These are phyloP conservation scores for Bacidia gigantensis DNA, from an alignment of 495 filamentous ascomycete species.

Conservation along the genomic window DNA sequence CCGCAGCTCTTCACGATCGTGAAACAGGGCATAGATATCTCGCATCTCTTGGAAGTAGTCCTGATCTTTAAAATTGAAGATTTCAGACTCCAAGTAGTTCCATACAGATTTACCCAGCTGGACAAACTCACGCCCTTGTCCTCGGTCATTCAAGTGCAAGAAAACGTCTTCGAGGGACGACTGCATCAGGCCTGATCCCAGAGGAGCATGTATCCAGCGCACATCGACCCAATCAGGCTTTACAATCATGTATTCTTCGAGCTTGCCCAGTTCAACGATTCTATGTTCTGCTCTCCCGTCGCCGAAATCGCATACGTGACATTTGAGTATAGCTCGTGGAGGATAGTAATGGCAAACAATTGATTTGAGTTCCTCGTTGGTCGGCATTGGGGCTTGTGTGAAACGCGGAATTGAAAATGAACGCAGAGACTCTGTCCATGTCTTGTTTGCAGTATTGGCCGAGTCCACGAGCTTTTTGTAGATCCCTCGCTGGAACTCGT, in stretches of 20 bases:
- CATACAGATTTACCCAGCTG: slow-evolving; percentile 16
- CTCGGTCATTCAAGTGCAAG: slow-evolving; percentile 15
- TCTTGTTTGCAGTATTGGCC: slow-evolving; percentile 9
- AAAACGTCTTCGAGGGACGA: slow-evolving; percentile 18
- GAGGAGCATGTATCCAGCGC: slow-evolving; percentile 23
- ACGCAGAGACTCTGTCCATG: slow-evolving; percentile 5
- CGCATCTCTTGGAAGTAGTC: slow-evolving; percentile 21
- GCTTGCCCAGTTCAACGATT: slow-evolving; percentile 17
- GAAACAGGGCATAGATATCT: slow-evolving; percentile 19
- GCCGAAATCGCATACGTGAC: slow-evolving; percentile 22
- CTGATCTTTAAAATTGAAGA: slow-evolving; percentile 17
- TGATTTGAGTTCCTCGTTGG: slow-evolving; percentile 14
- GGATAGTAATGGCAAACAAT: slow-evolving; percentile 19
- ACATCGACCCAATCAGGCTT: slow-evolving; percentile 20
- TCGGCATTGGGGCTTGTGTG: slow-evolving; percentile 4
- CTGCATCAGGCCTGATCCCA: slow-evolving; percentile 21
- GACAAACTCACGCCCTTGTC: slow-evolving; percentile 12
- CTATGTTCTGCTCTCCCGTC: slow-evolving; percentile 18
- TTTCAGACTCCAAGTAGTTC: slow-evolving; percentile 21
- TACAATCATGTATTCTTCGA: slow-evolving; percentile 18
- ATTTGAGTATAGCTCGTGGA: slow-evolving; percentile 18
- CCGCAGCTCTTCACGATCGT: slow-evolving; percentile 10
- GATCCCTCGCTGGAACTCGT: slow-evolving; percentile 13
- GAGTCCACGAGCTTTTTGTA: slow-evolving; percentile 13
- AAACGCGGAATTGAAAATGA: slow-evolving; percentile 1